phyloP scores from a whole-genome alignment of 2,329 filamentous ascomycete genomes.

The Talaromyces islandicus region DNA sequence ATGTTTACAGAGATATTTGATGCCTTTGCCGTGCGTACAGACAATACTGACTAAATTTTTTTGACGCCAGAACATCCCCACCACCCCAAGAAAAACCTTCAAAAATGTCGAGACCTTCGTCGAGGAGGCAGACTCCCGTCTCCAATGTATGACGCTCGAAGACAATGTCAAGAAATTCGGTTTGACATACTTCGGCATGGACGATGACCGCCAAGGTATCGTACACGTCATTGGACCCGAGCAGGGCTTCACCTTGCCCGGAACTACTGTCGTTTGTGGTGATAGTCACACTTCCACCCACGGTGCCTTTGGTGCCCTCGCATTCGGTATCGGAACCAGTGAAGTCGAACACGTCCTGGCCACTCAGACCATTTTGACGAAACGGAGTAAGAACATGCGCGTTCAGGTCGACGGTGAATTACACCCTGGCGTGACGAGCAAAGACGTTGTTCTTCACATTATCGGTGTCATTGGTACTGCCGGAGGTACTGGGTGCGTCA shows the following conservation, averaged over 20 bases:
- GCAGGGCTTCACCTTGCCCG: slow-evolving; percentile 96
- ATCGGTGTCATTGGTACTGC: slow-evolving; percentile 94
- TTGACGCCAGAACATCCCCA: slow-evolving; percentile 74
- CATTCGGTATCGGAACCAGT: slow-evolving; percentile 95
- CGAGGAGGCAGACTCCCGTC: slow-evolving; percentile 85
- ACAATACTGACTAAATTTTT: slow-evolving; percentile 1
- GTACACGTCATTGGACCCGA: slow-evolving; percentile 98
- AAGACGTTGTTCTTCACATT: slow-evolving; percentile 87
- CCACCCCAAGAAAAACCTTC: slow-evolving; percentile 80
- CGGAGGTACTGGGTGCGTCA: slow-evolving; percentile 87
- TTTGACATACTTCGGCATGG: slow-evolving; percentile 93
- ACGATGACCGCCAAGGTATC: slow-evolving; percentile 94
- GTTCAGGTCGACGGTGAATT: slow-evolving; percentile 91
- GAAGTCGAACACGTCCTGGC: slow-evolving; percentile 98
- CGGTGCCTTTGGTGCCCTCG: slow-evolving; percentile 89
- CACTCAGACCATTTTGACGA: slow-evolving; percentile 90
- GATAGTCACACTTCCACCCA: slow-evolving; percentile 98
- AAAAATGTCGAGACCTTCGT: slow-evolving; percentile 94
- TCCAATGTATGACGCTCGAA: slow-evolving; percentile 93
- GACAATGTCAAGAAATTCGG: slow-evolving; percentile 96
- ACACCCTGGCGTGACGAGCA: slow-evolving; percentile 85
- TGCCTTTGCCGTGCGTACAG: not conserved
- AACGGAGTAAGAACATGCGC: slow-evolving; percentile 97
- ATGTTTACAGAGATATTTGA: slow-evolving; percentile 48
- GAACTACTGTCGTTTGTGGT: slow-evolving; percentile 93